Evolutionary conservation across 2,329 filamentous ascomycete species (phyloP).

Genomic region (Pseudocercospora macadamiae): DNA sequence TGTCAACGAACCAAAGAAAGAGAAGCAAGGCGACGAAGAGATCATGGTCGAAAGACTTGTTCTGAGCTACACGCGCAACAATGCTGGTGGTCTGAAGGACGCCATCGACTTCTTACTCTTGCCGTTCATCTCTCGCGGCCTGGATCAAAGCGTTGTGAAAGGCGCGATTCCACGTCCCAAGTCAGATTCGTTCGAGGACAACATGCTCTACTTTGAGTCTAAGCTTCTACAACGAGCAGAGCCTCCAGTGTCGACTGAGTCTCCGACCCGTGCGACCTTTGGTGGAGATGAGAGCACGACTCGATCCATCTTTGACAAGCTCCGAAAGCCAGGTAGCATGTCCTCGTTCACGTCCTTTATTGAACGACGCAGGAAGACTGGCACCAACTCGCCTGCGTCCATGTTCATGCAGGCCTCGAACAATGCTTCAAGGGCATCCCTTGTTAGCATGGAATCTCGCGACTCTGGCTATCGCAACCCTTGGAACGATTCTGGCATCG

Average conservation of each 20-base stretch:
- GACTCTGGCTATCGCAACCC: conserved; percentile 95
- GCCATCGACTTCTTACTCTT: conserved; percentile 93
- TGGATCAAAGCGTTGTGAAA: conserved; percentile 85
- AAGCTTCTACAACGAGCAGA: conserved; percentile 94
- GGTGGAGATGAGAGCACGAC: conserved; percentile 75
- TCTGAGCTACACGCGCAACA: conserved; percentile 85
- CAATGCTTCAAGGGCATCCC: conserved; percentile 89
- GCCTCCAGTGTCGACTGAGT: conserved; percentile 75
- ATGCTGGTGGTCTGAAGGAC: conserved; percentile 91
- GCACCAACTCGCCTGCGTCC: conserved; percentile 69
- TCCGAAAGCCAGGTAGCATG: conserved; percentile 93
- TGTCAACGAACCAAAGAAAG: conserved; percentile 58
- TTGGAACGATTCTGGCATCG: conserved; percentile 97
- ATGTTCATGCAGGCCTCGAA: conserved; percentile 88
- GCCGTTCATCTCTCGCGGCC: conserved; percentile 80
- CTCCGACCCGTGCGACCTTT: conserved; percentile 85
- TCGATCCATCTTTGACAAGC: conserved; percentile 84
- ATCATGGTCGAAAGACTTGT: conserved; percentile 50
- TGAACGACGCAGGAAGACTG: conserved; percentile 90
- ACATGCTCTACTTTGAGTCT: conserved; percentile 93
- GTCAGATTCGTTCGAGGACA: conserved; percentile 97
- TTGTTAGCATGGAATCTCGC: conserved; percentile 93
- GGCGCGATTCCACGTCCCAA: conserved; percentile 97
- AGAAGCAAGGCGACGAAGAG: conserved; percentile 46
- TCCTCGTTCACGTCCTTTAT: conserved; percentile 95